phyloP scores from a whole-genome alignment of 2,329 filamentous ascomycete genomes.

The Diaporthe vaccinii region DNA sequence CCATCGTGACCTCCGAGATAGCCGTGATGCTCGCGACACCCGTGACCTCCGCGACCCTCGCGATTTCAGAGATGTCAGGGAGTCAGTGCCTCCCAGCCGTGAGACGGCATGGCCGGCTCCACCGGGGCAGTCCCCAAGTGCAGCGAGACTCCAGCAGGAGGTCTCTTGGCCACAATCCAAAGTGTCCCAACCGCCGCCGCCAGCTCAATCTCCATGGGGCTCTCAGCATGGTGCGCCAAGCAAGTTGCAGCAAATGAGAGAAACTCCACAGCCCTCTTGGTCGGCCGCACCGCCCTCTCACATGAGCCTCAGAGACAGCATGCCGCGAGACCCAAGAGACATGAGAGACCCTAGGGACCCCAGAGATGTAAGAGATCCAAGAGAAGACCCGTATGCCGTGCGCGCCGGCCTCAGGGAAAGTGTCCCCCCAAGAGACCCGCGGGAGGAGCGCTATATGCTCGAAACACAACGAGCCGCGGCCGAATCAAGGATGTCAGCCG shows the following conservation, averaged over 20 bases:
- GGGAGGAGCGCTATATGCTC: constrained; percentile 40
- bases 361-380: constrained; percentile 1
- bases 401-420: constrained; percentile 33
- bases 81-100: constrained; percentile 53
- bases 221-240: constrained; percentile 54
- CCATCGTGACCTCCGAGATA: constrained; percentile 46
- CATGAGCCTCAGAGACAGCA: constrained; percentile 43
- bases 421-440: constrained; percentile 19
- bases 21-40: constrained; percentile 57
- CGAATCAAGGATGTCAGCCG: constrained; percentile 37
- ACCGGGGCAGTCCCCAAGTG: constrained; percentile 43
- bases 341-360: constrained; percentile 10
- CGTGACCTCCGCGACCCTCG: constrained; percentile 59
- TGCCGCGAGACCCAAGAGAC: constrained; percentile 27
- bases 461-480: constrained; percentile 34
- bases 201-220: constrained; percentile 55
- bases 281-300: constrained; percentile 46
- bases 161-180: constrained; percentile 53
- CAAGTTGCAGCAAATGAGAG: constrained; percentile 52
- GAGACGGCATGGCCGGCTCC: constrained; percentile 53
- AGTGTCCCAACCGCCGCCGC: constrained; percentile 49
- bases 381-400: constrained; percentile 38
- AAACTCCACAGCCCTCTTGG: constrained; percentile 53
- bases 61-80: constrained; percentile 57
- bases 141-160: constrained; percentile 47